phyloP scores from a whole-genome alignment of 805 yeast genomes.

The Trichomonascus vanleenenianus region DNA sequence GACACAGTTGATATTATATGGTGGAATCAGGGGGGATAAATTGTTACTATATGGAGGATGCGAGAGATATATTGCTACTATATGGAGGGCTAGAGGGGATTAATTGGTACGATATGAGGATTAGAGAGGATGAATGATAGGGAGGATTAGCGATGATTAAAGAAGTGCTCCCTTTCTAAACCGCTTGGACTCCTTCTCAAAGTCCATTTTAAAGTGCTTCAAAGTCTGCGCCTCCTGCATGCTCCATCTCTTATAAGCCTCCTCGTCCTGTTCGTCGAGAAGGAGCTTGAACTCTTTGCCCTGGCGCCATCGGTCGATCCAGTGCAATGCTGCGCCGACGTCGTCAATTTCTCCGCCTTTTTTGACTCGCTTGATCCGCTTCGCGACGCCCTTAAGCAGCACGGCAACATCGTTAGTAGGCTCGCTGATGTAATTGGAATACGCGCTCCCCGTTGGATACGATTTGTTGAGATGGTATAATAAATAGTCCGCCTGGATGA shows the following conservation, averaged over 20 bases:
- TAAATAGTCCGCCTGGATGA: constrained; percentile 78
- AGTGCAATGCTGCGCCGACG: constrained; percentile 52
- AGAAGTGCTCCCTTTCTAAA: constrained; percentile 6
- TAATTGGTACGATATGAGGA: too few species aligned
- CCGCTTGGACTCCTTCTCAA: constrained; percentile 7
- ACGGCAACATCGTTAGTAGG: constrained; percentile 71
- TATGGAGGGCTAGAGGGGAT: too few species aligned
- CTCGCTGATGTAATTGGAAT: constrained; percentile 37
- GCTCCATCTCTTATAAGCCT: constrained; percentile 12
- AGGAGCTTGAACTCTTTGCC: constrained; percentile 34
- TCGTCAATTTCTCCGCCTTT: constrained; percentile 33
- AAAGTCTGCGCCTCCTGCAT: constrained; percentile 11
- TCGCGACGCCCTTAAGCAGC: constrained; percentile 44
- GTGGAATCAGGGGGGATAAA: too few species aligned
- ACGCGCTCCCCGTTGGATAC: constrained; percentile 29
- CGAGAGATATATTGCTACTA: too few species aligned
- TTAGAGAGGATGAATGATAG: not conserved
- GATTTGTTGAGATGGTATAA: constrained; percentile 56
- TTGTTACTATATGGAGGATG: too few species aligned
- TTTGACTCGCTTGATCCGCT: constrained; percentile 25
- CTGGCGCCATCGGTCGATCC: constrained; percentile 55
- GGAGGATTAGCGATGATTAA: not conserved
- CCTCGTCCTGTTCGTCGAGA: constrained; percentile 9
- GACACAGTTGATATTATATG: too few species aligned
- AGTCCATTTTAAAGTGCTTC: constrained; percentile 11